Base-by-base conservation (phyloP, 441 rosid genomes). In the Gossypium davidsonii region DNA sequence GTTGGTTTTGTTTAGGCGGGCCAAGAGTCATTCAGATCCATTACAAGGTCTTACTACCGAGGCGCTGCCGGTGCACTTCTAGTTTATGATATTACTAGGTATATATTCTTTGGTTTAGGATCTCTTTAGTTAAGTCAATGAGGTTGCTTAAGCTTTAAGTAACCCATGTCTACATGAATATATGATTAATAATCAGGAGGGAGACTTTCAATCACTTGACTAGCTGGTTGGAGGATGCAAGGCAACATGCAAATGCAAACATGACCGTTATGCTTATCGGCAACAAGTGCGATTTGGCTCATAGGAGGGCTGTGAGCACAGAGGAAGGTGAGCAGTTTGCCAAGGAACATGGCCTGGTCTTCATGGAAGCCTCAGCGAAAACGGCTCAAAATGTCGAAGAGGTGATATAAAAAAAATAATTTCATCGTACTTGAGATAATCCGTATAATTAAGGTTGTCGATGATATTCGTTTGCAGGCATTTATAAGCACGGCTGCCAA, bases 291-390 rank as follows among this genome's bases (percentile, higher is more conserved):
- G 89, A 86, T 77, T 84, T 86, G 72, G 81, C 83, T 72, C 85
- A 82, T 31, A 86, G 85, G 78, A 86, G 87, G 72, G 87, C 87
- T 62, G 87, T 86, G 25, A 84, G 85, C 82, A 86, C 83, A 55
- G 87, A 86, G 80, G 89, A 86, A 68, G 89, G 89, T 18, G 82
- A 84, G 74, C 89, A 84, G 71, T 86, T 86, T 26, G 89, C 89
- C 62, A 84, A 80, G 73, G 89, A 86, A 69, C 74, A 86, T 60
- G 87, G 89, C 3, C 73, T 84, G 18, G 39, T 86, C 20, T 86
- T 86, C 80, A 77, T 84, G 78, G 89, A 86, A 79, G 89, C 86
- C 48, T 86, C 89, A 31, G 89, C 89, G 3, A 84, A 84, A 79
- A 84, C 89, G 15, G 84, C 87, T 76, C 89, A 82, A 55, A 86